Evolutionary conservation across 208 protist species (phyloP), one percentile per base, ranked within the genome.

Genomic region (Trypanosomatidae sp.): DNA sequence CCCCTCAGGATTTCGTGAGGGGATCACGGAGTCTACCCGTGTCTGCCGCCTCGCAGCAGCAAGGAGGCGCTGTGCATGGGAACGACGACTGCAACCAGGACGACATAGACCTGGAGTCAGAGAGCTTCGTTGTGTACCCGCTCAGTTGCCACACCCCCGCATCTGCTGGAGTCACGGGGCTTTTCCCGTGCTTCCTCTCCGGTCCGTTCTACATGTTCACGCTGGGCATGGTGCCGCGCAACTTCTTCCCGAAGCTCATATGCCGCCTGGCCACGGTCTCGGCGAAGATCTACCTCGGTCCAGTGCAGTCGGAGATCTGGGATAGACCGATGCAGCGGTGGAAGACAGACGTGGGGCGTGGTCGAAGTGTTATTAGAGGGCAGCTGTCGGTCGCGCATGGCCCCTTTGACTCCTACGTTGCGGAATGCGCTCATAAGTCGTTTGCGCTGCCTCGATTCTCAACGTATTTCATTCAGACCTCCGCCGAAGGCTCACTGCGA

Each of bases 141-240:
- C 77, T 79, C 28, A 85, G 74, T 58, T 94, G 93, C 66, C 70
- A 47, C 19, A 68, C 49, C 19, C 68, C 81, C 9, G 77, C 86
- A 6, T 87, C 89, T n/a, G 76, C 88, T 1, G 77, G 82, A 0
- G 85, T 96, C 19, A 83, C 81, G 58, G 47, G 80, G 69, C 75
- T 91, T 55, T 62, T 92, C 55, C 72, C 88, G 41, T 82, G 79
- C 33, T 85, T 92, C 43, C 82, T 96, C 12, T 86, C 83, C 15
- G 91, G 91, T 0, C 91, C 91, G 0, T 94, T 94, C 59, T 94
- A 93, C 78, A 84, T 91, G 39, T 93, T 96, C 62, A 91, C 71
- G 28, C 83, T 96, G 44, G 84, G 81, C 71, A 85, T 94, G 62
- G 79, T 92, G 25, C 91, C 91, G 39, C 81, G 80, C 39, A 77